phyloP scores from a whole-genome alignment of 2,329 filamentous ascomycete genomes.

The Colletotrichum liriopes region DNA sequence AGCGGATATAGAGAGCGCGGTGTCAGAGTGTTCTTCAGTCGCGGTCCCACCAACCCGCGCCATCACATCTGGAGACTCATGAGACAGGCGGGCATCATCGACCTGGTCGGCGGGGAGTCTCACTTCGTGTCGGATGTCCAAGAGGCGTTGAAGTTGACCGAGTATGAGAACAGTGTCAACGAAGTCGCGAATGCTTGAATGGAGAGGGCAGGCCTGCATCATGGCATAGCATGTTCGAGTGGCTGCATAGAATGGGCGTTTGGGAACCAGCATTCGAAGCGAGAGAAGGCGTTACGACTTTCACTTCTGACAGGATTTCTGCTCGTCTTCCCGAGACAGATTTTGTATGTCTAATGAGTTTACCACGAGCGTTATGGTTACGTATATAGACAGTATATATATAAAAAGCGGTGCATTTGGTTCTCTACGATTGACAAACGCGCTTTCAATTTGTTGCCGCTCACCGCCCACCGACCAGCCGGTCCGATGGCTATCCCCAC shows the following conservation, averaged over 20 bases:
- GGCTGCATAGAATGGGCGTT: conserved; percentile 34
- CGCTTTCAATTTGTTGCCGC: no score
- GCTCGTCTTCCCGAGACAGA: not conserved
- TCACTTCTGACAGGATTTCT: not conserved
- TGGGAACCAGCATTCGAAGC: conserved; percentile 28
- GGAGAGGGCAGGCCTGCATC: no score
- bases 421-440: not conserved
- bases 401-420: conserved; percentile 23
- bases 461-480: no score
- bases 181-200: conserved; percentile 26
- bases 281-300: conserved; percentile 4
- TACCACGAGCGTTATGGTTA: conserved; percentile 12
- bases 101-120: conserved; percentile 81
- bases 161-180: conserved; percentile 73
- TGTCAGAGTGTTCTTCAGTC: conserved; percentile 82
- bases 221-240: not conserved
- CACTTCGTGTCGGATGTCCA: conserved; percentile 89
- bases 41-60: conserved; percentile 63
- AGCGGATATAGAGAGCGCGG: conserved; percentile 82
- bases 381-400: conserved; percentile 19
- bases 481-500: not conserved
- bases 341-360: conserved; percentile 17
- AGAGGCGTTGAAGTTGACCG: conserved; percentile 86
- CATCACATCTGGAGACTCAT: conserved; percentile 81
- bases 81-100: conserved; percentile 86